Percentiles rank a stretch among this genome's conserved stretches.
These are phyloP conservation scores for Chalciporus chontae DNA, from an alignment of 768 basidiomycete species.

Conservation along the genomic window DNA sequence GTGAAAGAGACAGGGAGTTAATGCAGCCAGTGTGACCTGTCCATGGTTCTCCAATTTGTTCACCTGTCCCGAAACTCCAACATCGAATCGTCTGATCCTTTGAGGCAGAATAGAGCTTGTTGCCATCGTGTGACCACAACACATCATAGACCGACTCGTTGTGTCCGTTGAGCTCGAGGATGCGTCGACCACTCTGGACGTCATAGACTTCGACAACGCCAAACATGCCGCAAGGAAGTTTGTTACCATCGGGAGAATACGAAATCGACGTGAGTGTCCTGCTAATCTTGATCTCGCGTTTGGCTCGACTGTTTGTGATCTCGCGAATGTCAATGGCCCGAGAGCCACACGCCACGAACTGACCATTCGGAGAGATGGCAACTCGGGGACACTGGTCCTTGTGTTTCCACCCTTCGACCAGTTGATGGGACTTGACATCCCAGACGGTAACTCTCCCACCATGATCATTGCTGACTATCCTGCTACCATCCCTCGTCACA, in stretches of 20 bases:
- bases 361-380: background rate
- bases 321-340: background rate
- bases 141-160: background rate
- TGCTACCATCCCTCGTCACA: background rate
- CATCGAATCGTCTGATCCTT: constrained; percentile 2
- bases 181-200: background rate
- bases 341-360: background rate
- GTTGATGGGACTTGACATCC: background rate
- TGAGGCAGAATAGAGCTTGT: background rate
- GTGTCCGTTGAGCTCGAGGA: background rate
- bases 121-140: constrained; percentile 5
- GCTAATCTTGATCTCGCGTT: background rate
- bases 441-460: background rate
- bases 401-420: background rate
- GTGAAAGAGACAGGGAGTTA: background rate
- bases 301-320: background rate
- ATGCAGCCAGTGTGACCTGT: background rate
- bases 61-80: constrained; percentile 4
- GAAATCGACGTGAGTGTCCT: background rate
- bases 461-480: background rate
- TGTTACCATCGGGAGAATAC: background rate
- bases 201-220: background rate
- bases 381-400: background rate
- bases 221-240: background rate
- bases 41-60: background rate